Percentiles rank a stretch among this genome's conserved stretches.
phyloP scores from a whole-genome alignment of 129 eudicot species.

The Flaveria brownii region DNA sequence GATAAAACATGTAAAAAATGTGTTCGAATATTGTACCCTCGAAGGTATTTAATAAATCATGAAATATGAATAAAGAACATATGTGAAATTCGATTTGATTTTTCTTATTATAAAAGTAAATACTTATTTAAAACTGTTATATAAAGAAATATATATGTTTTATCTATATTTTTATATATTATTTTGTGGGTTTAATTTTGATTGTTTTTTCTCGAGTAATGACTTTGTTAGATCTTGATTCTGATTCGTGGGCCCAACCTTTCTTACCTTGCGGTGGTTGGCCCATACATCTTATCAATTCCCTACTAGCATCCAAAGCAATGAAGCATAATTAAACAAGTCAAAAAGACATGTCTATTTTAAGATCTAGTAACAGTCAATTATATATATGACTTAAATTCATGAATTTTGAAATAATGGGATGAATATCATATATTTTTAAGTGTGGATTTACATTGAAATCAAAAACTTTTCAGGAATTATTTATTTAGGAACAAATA shows the following conservation, averaged over 20 bases:
- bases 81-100: too few relatives aligned
- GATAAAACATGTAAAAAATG: too few relatives aligned
- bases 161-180: neutral
- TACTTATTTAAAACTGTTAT: too few relatives aligned
- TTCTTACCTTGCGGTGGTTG: slow-evolving; percentile 52
- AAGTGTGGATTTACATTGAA: neutral
- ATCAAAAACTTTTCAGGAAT: neutral
- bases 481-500: neutral
- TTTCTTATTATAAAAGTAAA: too few relatives aligned
- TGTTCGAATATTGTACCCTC: too few relatives aligned
- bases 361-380: neutral
- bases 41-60: too few relatives aligned
- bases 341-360: neutral
- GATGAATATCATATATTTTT: neutral
- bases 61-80: too few relatives aligned
- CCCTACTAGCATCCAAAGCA: slow-evolving; percentile 29
- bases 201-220: slow-evolving; percentile 16
- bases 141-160: neutral
- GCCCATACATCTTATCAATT: slow-evolving; percentile 27
- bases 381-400: neutral
- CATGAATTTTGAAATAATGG: neutral
- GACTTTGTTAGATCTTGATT: slow-evolving; percentile 48
- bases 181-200: neutral
- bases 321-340: slow-evolving; percentile 12
- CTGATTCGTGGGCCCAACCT: slow-evolving; percentile 69